Percentiles rank a stretch among this genome's conserved stretches.
Conservation (phyloP, 2,329 filamentous ascomycete species). For the Epichloe baconii region DNA sequence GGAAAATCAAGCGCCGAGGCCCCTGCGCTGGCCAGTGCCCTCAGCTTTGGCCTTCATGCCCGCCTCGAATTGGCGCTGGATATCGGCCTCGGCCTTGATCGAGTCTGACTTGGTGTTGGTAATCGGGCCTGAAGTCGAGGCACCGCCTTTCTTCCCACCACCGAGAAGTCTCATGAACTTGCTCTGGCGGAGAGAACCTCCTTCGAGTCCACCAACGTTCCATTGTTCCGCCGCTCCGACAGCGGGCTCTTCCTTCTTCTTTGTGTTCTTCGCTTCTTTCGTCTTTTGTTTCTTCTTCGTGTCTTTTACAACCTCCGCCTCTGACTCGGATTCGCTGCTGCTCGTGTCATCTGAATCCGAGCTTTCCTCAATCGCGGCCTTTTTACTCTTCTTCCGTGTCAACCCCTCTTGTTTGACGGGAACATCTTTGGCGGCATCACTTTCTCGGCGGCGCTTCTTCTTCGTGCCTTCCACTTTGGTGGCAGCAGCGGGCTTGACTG, state of each 20-base stretch:
- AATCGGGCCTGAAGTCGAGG: constrained; percentile 8
- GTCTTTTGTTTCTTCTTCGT: constrained; percentile 11
- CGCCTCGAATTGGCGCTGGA: constrained; percentile 43
- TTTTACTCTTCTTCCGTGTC: constrained; percentile 1
- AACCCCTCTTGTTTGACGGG: constrained; percentile 4
- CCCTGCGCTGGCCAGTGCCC: constrained; percentile 33
- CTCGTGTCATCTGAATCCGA: background rate
- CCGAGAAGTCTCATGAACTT: constrained; percentile 47
- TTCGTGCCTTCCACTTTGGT: constrained; percentile 17
- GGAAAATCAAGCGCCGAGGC: constrained; percentile 34
- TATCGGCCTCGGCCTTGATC: constrained; percentile 34
- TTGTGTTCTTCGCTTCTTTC: constrained; percentile 8
- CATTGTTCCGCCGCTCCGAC: constrained; percentile 28
- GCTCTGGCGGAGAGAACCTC: constrained; percentile 35
- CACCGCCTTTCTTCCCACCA: constrained; percentile 33
- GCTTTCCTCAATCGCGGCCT: background rate
- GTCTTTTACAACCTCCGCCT: constrained; percentile 1
- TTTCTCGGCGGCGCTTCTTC: constrained; percentile 14
- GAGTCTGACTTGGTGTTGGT: constrained; percentile 20
- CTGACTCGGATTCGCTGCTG: background rate
- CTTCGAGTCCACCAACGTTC: constrained; percentile 39
- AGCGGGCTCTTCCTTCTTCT: constrained; percentile 11
- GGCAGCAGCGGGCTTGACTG: constrained; percentile 9
- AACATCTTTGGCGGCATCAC: constrained; percentile 15
- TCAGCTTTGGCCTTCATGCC: constrained; percentile 45